These are phyloP conservation scores for Chlorencoelia australis DNA, from an alignment of 2,329 filamentous ascomycete genomes.

Conservation along the genomic window DNA sequence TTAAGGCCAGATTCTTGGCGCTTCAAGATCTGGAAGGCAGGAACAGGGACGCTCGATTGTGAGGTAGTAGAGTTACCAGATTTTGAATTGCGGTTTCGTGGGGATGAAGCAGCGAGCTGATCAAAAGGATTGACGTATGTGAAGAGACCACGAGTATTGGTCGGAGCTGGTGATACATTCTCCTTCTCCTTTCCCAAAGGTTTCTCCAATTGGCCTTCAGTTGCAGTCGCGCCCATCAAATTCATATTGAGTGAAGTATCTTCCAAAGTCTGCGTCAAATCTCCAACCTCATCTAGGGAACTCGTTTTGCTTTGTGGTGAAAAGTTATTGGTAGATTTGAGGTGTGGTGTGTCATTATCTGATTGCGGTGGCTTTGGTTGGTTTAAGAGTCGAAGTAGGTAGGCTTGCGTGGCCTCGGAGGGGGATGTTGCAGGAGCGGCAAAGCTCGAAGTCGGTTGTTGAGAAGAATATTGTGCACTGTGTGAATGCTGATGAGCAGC, in stretches of 20 bases:
- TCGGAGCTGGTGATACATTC: conserved; percentile 7
- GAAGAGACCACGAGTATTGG: conserved; percentile 36
- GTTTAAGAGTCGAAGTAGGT: conserved; percentile 77
- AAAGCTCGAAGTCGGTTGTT: conserved; percentile 12
- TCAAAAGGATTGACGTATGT: conserved; percentile 67
- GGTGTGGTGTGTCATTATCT: conserved; percentile 27
- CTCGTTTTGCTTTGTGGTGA: conserved; percentile 31
- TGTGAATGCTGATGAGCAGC: conserved; percentile 15
- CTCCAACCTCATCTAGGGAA: conserved; percentile 25
- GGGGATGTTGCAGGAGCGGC: conserved; percentile 41
- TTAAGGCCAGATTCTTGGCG: conserved; percentile 21
- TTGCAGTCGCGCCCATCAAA: conserved; percentile 20
- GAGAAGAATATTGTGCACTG: conserved; percentile 19
- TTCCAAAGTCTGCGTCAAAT: conserved; percentile 34
- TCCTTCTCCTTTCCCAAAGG: conserved; percentile 18
- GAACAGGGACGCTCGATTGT: conserved; percentile 13
- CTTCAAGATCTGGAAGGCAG: conserved; percentile 27
- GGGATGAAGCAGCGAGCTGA: conserved; percentile 55
- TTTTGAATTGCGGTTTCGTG: conserved; percentile 47
- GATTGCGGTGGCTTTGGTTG: conserved; percentile 59
- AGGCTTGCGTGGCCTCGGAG: conserved; percentile 66
- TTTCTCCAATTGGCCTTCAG: conserved; percentile 8
- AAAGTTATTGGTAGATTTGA: conserved; percentile 22
- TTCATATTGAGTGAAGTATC: conserved; percentile 33
- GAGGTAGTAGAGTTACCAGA: conserved; percentile 30